phyloP scores from a whole-genome alignment of 2,329 filamentous ascomycete species.

The Colletotrichum abscissum region DNA sequence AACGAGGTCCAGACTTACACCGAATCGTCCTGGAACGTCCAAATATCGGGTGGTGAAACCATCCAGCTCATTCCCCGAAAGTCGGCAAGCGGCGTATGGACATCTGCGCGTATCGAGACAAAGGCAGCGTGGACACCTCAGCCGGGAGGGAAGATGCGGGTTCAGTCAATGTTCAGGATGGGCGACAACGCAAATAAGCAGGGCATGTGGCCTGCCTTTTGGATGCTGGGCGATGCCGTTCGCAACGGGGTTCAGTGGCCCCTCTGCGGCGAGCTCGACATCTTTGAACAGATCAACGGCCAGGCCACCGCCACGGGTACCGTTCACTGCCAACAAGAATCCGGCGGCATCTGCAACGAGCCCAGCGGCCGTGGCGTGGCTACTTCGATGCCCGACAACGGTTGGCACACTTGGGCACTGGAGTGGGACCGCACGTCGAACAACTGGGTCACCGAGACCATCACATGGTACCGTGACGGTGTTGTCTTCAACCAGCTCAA shows the following conservation, averaged over 20 bases:
- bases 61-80: slow-evolving; percentile 63
- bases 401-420: slow-evolving; percentile 62
- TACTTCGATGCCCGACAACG: slow-evolving; percentile 49
- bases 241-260: slow-evolving; percentile 63
- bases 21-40: slow-evolving; percentile 57
- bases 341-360: slow-evolving; percentile 63
- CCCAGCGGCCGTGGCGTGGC: slow-evolving; percentile 53
- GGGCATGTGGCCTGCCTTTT: slow-evolving; percentile 70
- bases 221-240: slow-evolving; percentile 64
- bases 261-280: slow-evolving; percentile 65
- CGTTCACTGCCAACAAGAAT: slow-evolving; percentile 59
- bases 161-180: slow-evolving; percentile 60
- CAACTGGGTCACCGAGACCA: slow-evolving; percentile 60
- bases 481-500: slow-evolving; percentile 54
- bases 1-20: slow-evolving; percentile 64
- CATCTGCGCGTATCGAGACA: slow-evolving; percentile 65
- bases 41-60: slow-evolving; percentile 60
- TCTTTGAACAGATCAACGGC: slow-evolving; percentile 68
- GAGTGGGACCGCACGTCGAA: slow-evolving; percentile 59
- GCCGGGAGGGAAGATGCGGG: slow-evolving; percentile 56
- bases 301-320: slow-evolving; percentile 58
- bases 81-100: slow-evolving; percentile 56
- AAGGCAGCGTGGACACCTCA: slow-evolving; percentile 58
- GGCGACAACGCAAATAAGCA: slow-evolving; percentile 58
- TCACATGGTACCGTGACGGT: slow-evolving; percentile 63